Conservation (phyloP, 768 basidiomycete species). For the Macrolepiota albuminosa region DNA sequence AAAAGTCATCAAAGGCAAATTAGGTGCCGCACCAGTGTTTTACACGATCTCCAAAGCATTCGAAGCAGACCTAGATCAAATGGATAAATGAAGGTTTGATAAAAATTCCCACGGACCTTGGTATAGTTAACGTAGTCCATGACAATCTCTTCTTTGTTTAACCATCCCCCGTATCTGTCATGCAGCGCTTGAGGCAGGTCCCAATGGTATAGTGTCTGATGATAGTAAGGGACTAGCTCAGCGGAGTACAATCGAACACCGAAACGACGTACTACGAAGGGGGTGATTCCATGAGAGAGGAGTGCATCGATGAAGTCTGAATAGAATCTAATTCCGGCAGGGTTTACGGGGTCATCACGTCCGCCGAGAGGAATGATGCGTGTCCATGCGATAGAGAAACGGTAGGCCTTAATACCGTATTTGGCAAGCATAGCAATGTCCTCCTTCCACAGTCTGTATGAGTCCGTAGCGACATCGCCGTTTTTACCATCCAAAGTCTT, state of each 20-base stretch:
- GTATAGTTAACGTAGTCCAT: constrained; percentile 62
- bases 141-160: constrained; percentile 67
- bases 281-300: constrained; percentile 56
- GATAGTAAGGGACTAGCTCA: neutral
- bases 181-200: constrained; percentile 73
- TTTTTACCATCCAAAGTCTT: constrained; percentile 65
- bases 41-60: constrained; percentile 70
- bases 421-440: constrained; percentile 57
- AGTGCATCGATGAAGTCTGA: constrained; percentile 65
- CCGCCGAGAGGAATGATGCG: constrained; percentile 73
- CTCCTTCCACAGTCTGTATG: constrained; percentile 63
- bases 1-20: constrained; percentile 11
- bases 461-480: constrained; percentile 70
- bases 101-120: constrained; percentile 30
- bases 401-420: constrained; percentile 69
- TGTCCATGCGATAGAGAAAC: constrained; percentile 76
- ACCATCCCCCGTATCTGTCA: constrained; percentile 72
- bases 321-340: constrained; percentile 65
- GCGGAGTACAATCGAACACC: neutral
- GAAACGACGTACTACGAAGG: constrained; percentile 44
- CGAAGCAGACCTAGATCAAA: constrained; percentile 55
- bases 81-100: neutral
- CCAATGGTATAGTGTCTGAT: constrained; percentile 72
- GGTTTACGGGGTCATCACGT: constrained; percentile 67
- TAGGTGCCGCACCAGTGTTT: constrained; percentile 54